phyloP scores from a whole-genome alignment of 2,329 filamentous ascomycete genomes.

The Aspergillus terreus region DNA sequence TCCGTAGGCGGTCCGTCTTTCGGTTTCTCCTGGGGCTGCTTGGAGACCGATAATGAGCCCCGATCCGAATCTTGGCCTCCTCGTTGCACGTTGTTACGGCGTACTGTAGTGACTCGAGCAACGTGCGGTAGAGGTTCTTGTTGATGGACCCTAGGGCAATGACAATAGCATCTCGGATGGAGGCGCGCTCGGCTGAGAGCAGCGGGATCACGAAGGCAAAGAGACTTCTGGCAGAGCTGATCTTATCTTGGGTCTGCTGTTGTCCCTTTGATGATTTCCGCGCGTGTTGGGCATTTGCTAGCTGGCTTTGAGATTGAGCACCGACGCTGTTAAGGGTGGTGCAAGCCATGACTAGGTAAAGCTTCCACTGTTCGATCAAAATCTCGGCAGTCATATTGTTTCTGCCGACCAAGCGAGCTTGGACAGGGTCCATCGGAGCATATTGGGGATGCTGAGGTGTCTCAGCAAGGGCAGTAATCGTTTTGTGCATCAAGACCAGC shows the following conservation, averaged over 20 bases:
- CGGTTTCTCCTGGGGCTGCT: conserved; percentile 79
- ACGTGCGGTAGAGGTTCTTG: conserved; percentile 82
- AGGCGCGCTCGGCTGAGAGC: conserved; percentile 71
- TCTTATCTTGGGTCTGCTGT: conserved; percentile 67
- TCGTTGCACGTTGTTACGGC: conserved; percentile 83
- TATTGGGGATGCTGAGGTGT: conserved; percentile 54
- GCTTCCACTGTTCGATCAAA: conserved; percentile 94
- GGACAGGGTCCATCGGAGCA: conserved; percentile 31
- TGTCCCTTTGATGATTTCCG: conserved; percentile 72
- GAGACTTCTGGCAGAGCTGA: conserved; percentile 80
- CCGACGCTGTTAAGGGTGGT: conserved; percentile 87
- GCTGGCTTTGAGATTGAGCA: conserved; percentile 55
- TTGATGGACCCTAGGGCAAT: conserved; percentile 92
- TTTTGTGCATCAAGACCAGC: conserved; percentile 87
- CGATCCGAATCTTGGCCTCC: conserved; percentile 76
- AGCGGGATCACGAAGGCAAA: conserved; percentile 91
- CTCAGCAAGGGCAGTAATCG: conserved; percentile 75
- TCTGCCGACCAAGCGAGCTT: conserved; percentile 40
- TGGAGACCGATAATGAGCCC: conserved; percentile 71
- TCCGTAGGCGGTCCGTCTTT: conserved; percentile 80
- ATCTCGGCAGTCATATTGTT: conserved; percentile 73
- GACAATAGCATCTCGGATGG: conserved; percentile 86
- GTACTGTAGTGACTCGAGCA: conserved; percentile 85
- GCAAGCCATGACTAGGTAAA: conserved; percentile 95
- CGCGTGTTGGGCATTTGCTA: conserved; percentile 66